Conservation (phyloP, 257 asterid genomes). For the Solanum chiquidenum region DNA sequence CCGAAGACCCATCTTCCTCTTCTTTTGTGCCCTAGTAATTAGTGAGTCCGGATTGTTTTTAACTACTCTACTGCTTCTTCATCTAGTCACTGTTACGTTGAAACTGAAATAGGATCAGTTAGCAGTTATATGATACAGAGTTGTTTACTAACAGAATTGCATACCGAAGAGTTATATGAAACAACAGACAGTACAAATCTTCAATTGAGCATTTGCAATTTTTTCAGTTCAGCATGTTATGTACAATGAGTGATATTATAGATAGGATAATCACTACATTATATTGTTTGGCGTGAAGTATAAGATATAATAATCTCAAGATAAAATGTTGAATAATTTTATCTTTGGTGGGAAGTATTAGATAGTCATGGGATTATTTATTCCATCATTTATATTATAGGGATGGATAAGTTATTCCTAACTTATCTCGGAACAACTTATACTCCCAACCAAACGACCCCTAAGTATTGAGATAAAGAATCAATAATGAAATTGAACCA, state of each 20-base stretch:
- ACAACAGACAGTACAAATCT: background rate
- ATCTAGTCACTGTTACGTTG: background rate
- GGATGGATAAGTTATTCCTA: background rate
- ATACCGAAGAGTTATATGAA: background rate
- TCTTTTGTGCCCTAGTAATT: background rate
- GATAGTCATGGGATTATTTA: background rate
- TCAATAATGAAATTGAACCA: background rate
- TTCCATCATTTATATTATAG: background rate
- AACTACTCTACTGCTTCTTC: background rate
- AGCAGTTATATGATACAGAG: too few species aligned
- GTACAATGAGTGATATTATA: background rate
- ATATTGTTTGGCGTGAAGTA: background rate
- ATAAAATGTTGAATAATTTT: too few species aligned
- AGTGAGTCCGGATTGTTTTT: background rate
- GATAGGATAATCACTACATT: background rate
- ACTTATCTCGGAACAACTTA: background rate
- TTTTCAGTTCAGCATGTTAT: too few species aligned
- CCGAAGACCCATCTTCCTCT: background rate
- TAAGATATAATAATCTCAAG: background rate
- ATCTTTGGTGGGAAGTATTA: too few species aligned
- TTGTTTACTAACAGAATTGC: too few species aligned
- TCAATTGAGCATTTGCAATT: too few species aligned
- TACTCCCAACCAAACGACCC: background rate
- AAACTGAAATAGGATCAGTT: background rate
- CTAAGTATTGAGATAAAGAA: background rate